Evolutionary conservation across 2,329 filamentous ascomycete genomes (phyloP).

Genomic region (Exophiala aquamarina): DNA sequence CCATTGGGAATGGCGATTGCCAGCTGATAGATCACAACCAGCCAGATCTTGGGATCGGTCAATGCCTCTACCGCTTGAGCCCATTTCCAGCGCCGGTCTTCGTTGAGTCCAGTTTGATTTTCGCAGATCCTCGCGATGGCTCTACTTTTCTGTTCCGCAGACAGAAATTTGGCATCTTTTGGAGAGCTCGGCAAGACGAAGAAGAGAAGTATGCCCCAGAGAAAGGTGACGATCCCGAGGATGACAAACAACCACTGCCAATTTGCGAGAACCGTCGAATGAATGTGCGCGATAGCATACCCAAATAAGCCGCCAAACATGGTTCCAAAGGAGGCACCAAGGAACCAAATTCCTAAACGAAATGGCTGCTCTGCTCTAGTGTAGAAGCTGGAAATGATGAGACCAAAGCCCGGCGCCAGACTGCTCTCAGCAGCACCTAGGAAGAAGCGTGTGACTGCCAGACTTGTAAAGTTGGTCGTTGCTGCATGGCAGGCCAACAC

Average conservation of each 20-base stretch:
- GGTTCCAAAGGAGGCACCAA: constrained; percentile 39
- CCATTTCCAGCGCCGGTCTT: background rate
- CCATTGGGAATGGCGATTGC: background rate
- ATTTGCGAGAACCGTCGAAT: no score
- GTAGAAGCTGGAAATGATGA: constrained; percentile 43
- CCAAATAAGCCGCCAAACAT: constrained; percentile 34
- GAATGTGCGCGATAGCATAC: no score
- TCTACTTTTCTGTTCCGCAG: background rate
- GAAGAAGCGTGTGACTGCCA: constrained; percentile 54
- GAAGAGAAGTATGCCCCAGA: background rate
- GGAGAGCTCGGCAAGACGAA: background rate
- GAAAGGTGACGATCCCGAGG: background rate
- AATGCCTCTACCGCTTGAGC: background rate
- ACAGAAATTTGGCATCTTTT: background rate
- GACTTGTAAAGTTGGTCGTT: constrained; percentile 50
- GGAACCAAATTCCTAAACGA: constrained; percentile 37
- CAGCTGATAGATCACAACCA: background rate
- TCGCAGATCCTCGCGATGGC: background rate
- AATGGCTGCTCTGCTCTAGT: constrained; percentile 39
- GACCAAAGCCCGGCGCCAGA: constrained; percentile 52
- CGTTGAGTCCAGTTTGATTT: background rate
- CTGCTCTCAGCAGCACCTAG: constrained; percentile 57
- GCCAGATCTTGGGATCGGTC: background rate
- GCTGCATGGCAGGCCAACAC: constrained; percentile 28
- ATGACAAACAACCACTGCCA: constrained; percentile 1